These are phyloP conservation scores for Candida arabinofermentans DNA, from an alignment of 805 yeast species.

Conservation along the genomic window DNA sequence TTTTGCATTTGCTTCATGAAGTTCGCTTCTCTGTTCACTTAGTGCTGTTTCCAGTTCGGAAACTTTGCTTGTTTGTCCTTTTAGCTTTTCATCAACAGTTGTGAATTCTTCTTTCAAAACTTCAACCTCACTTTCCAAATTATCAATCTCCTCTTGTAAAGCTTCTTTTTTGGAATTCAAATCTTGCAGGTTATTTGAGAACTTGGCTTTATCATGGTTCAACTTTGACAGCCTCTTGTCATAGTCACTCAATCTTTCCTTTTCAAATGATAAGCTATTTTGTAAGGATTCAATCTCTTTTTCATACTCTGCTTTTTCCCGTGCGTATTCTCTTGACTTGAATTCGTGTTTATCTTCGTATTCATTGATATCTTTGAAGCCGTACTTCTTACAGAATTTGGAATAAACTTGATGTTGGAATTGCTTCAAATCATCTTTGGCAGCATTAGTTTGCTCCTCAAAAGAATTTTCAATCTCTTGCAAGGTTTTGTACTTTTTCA, in stretches of 20 bases:
- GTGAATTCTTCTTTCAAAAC: constrained; percentile 33
- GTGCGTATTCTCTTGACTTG: constrained; percentile 48
- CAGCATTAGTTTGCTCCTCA: constrained; percentile 25
- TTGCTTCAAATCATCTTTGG: constrained; percentile 13
- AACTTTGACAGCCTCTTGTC: constrained; percentile 42
- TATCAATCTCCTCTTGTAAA: constrained; percentile 33
- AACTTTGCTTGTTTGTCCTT: constrained; percentile 12
- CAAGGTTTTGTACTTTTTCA: constrained; percentile 13
- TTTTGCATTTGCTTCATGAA: constrained; percentile 30
- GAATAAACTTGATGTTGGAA: constrained; percentile 45
- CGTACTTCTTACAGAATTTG: constrained; percentile 51
- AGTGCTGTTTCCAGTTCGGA: constrained; percentile 28
- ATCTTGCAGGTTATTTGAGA: constrained; percentile 32
- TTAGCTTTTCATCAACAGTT: constrained; percentile 11
- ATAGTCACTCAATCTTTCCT: constrained; percentile 53
- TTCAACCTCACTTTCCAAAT: constrained; percentile 38
- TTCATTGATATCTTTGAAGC: constrained; percentile 54
- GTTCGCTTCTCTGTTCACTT: constrained; percentile 29
- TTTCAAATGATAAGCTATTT: constrained; percentile 62
- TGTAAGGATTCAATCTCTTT: constrained; percentile 59
- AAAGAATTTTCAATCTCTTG: constrained; percentile 26
- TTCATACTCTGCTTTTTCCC: constrained; percentile 56
- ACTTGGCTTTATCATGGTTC: constrained; percentile 33
- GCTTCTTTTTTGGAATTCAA: constrained; percentile 32
- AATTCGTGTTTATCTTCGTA: constrained; percentile 70